These are phyloP conservation scores for Eustoma russellianum DNA, from an alignment of 257 asterid genomes.

Conservation along the genomic window DNA sequence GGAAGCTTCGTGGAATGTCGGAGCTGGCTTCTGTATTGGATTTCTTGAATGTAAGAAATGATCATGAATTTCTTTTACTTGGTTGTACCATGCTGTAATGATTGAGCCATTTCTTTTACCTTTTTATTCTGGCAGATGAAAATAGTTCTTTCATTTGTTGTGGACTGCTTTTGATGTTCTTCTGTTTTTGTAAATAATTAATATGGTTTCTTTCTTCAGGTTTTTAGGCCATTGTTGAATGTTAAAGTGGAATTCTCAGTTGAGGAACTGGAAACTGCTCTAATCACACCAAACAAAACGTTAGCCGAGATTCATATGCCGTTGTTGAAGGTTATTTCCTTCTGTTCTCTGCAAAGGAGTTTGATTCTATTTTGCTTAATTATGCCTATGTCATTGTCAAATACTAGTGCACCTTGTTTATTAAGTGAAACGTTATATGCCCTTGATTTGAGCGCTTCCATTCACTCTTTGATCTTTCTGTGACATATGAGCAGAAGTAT, in stretches of 20 bases:
- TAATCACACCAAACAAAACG: slow-evolving; percentile 68
- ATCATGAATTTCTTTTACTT: slow-evolving; percentile 7
- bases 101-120: not conserved
- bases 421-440: too few species aligned
- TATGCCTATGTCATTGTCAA: too few species aligned
- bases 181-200: not conserved
- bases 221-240: slow-evolving; percentile 82
- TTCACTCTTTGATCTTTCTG: too few species aligned
- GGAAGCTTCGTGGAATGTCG: slow-evolving; percentile 93
- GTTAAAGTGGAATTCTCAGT: slow-evolving; percentile 81
- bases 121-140: not conserved
- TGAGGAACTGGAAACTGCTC: slow-evolving; percentile 95
- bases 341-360: slow-evolving; percentile 3
- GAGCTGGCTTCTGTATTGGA: slow-evolving; percentile 88
- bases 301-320: slow-evolving; percentile 95
- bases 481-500: too few species aligned
- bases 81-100: slow-evolving; percentile 10
- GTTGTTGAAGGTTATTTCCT: slow-evolving; percentile 51
- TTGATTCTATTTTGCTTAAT: slow-evolving; percentile 4
- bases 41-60: slow-evolving; percentile 78
- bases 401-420: too few species aligned
- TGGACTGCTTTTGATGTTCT: not conserved
- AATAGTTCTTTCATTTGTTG: slow-evolving; percentile 18
- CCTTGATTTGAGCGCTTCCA: too few species aligned
- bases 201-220: slow-evolving; percentile 42